A percentile compares a stretch with the other conserved stretches of the same genome.
phyloP scores from a whole-genome alignment of 306 rosid genomes.

The Trifolium repens region DNA sequence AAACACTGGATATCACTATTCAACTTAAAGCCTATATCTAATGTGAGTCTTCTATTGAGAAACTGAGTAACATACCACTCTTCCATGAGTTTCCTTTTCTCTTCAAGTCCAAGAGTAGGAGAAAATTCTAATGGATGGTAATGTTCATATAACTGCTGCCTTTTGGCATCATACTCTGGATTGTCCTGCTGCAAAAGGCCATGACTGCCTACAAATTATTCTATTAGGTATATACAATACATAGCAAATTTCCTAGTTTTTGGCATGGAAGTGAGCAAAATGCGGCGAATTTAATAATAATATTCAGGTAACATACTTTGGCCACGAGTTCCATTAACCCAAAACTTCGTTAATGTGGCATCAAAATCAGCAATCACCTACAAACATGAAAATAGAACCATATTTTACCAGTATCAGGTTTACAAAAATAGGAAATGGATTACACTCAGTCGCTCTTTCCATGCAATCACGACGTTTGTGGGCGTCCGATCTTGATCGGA shows the following conservation, averaged over 20 bases:
- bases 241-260: conserved; percentile 8
- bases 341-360: conserved; percentile 76
- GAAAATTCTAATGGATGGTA: conserved; percentile 93
- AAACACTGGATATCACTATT: conserved; percentile 14
- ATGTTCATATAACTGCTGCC: conserved; percentile 67
- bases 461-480: no score
- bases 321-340: conserved; percentile 79
- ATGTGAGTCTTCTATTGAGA: neutral
- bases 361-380: conserved; percentile 91
- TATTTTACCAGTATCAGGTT: neutral
- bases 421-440: no score
- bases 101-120: conserved; percentile 67
- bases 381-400: conserved; percentile 31
- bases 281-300: neutral
- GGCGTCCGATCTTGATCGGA: no score
- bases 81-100: conserved; percentile 93
- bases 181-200: conserved; percentile 85
- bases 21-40: conserved; percentile 14
- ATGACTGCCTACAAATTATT: conserved; percentile 71
- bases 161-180: conserved; percentile 72
- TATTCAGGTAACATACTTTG: conserved; percentile 58
- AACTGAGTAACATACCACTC: conserved; percentile 71
- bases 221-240: conserved; percentile 31
- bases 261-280: neutral
- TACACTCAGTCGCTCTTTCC: no score